Conservation (phyloP, 805 yeast genomes). For the Teunomyces aglyptinius region DNA sequence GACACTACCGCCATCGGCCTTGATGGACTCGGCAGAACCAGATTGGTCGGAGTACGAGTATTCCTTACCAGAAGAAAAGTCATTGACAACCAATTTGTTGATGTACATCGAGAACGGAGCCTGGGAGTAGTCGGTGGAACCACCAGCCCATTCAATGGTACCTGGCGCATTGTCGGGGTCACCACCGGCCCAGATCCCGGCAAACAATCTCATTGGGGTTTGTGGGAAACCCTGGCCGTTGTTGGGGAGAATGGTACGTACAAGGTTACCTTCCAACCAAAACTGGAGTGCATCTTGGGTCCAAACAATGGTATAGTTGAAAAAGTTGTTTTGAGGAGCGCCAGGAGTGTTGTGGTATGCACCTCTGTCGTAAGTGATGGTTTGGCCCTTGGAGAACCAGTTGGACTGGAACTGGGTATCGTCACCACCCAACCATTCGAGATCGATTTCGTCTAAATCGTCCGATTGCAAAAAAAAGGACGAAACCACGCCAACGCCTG, state of each 20-base stretch:
- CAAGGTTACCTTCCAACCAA: conserved; percentile 66
- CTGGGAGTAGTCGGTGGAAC: conserved; percentile 57
- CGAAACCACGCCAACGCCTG: conserved; percentile 77
- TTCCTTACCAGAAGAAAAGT: conserved; percentile 60
- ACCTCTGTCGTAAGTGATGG: conserved; percentile 78
- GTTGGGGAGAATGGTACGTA: conserved; percentile 59
- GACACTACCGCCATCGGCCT: conserved; percentile 55
- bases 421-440: conserved; percentile 87
- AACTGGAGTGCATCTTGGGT: conserved; percentile 61
- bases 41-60: conserved; percentile 49
- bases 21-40: conserved; percentile 61
- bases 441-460: conserved; percentile 85
- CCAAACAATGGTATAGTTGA: conserved; percentile 88
- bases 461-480: conserved; percentile 79
- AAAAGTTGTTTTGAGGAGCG: conserved; percentile 57
- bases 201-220: conserved; percentile 73
- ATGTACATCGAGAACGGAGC: conserved; percentile 72
- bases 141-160: conserved; percentile 84
- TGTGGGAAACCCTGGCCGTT: conserved; percentile 78
- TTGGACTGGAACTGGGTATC: conserved; percentile 71
- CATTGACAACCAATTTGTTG: conserved; percentile 58
- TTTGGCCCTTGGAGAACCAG: conserved; percentile 78
- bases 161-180: conserved; percentile 63
- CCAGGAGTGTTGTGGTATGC: conserved; percentile 55
- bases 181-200: conserved; percentile 85